Percentiles rank a stretch among this genome's conserved stretches.
Evolutionary conservation across 441 rosid genomes (phyloP).

Genomic region (Croton laevigatus): DNA sequence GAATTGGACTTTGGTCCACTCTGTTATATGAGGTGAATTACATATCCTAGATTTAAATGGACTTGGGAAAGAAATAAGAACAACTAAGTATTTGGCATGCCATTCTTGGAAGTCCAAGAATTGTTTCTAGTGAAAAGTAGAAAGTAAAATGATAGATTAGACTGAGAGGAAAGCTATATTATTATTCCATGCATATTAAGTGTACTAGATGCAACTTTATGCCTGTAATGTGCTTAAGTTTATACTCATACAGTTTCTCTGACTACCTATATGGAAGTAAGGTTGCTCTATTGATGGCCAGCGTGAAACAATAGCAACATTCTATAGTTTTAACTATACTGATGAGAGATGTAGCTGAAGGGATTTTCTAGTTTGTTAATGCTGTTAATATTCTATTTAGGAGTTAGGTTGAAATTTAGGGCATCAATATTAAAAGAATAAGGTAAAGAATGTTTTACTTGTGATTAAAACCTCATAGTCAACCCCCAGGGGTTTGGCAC

Average conservation of each 20-base stretch:
- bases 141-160: not conserved
- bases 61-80: not conserved
- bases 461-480: not conserved
- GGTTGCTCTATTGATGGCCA: not conserved
- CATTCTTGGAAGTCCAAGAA: not conserved
- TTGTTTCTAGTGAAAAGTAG: not conserved
- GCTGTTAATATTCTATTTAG: not conserved
- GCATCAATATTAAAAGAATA: not conserved
- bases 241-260: not conserved
- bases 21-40: not conserved
- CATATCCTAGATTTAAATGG: not conserved
- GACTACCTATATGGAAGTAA: not conserved
- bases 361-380: not conserved
- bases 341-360: not conserved
- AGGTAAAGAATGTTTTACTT: not conserved
- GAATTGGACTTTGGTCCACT: constrained; percentile 1
- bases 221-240: not conserved
- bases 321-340: not conserved
- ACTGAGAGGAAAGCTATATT: not conserved
- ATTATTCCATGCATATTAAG: not conserved
- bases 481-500: no score
- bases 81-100: not conserved
- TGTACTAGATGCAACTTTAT: not conserved
- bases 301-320: not conserved
- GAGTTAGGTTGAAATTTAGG: not conserved